Evolutionary conservation across 2,329 filamentous ascomycete species (phyloP).

Genomic region (Epicoccum nigrum): DNA sequence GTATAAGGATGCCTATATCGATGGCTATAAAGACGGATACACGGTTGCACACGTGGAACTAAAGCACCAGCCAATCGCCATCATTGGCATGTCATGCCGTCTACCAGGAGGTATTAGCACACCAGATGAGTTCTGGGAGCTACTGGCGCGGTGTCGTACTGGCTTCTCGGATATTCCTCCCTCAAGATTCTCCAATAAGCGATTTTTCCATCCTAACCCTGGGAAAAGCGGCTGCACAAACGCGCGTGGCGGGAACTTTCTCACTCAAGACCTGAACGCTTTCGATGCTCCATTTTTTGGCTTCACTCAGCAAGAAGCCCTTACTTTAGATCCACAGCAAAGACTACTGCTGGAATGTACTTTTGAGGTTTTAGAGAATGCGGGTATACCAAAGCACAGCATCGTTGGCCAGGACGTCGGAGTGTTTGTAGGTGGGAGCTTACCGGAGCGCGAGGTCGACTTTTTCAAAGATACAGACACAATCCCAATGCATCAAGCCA

Average conservation of each 20-base stretch:
- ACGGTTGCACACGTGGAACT: slow-evolving; percentile 21
- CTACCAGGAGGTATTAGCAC: slow-evolving; percentile 32
- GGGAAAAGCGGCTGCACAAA: slow-evolving; percentile 47
- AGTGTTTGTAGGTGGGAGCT: slow-evolving; percentile 33
- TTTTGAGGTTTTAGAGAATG: slow-evolving; percentile 51
- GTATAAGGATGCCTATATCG: slow-evolving; percentile 23
- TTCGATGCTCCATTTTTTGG: slow-evolving; percentile 44
- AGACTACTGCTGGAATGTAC: slow-evolving; percentile 41
- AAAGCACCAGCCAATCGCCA: slow-evolving; percentile 36
- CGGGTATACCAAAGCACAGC: slow-evolving; percentile 37
- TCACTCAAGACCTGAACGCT: slow-evolving; percentile 24
- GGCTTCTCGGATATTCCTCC: slow-evolving; percentile 45
- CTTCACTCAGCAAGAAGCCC: slow-evolving; percentile 36
- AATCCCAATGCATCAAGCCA: slow-evolving; percentile 37
- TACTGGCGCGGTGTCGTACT: slow-evolving; percentile 32
- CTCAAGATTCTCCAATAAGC: slow-evolving; percentile 46
- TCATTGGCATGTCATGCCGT: slow-evolving; percentile 48
- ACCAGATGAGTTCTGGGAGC: slow-evolving; percentile 38
- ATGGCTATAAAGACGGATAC: slow-evolving; percentile 28
- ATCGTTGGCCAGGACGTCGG: slow-evolving; percentile 36
- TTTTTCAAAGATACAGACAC: slow-evolving; percentile 32
- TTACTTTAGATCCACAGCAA: slow-evolving; percentile 42
- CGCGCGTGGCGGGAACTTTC: slow-evolving; percentile 29
- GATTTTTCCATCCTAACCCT: slow-evolving; percentile 47
- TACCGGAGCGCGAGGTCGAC: slow-evolving; percentile 34